Evolutionary conservation across 768 basidiomycete species (phyloP), one percentile per base, ranked within the genome.

Genomic region (Xerocomellus amylosporus): DNA sequence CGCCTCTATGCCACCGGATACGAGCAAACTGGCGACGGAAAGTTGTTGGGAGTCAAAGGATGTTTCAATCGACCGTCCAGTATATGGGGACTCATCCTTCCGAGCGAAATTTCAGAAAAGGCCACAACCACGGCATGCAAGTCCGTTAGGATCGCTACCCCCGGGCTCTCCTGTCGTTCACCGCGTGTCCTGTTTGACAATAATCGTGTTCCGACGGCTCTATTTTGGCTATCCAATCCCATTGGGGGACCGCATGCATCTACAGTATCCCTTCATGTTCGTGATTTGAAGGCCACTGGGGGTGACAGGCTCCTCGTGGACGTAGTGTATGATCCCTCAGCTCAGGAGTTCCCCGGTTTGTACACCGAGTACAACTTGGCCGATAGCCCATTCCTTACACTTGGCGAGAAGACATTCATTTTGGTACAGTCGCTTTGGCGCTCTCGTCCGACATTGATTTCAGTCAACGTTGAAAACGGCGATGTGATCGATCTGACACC

Each of bases 161-260:
- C 73, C 0, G 66, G 77, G 24, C 62, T 77, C 0, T 82, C 82
- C 3, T 80, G 79, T 54, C 82, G 86, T 13, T 87, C 85, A 1
- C 83, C 87, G 0, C 81, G 85, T 10, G 63, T 83, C 36, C 58
- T 78, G 17, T 61, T 58, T 1, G 55, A 67, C 14, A 54, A 56
- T 0, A 59, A 65, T 24, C 60, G 62, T 0, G 62, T 61, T 5
- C 58, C 68, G 2, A 63, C 5, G 4, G 41, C 40, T 20, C 60
- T 86, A 8, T 66, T 84, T 41, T 88, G 82, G 79, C 61, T 88
- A 10, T 77, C 84, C 8, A 78, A 77, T 58, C 66, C 72, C 2
- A 66, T 75, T 2, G 85, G 85, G 0, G 86, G 86, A 5, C 72
- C 85, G 0, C 87, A 90, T 52, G 74, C 77, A 10, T 80, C 81